phyloP scores from a whole-genome alignment of 345 rosid species.

The Populus ilicifolia region DNA sequence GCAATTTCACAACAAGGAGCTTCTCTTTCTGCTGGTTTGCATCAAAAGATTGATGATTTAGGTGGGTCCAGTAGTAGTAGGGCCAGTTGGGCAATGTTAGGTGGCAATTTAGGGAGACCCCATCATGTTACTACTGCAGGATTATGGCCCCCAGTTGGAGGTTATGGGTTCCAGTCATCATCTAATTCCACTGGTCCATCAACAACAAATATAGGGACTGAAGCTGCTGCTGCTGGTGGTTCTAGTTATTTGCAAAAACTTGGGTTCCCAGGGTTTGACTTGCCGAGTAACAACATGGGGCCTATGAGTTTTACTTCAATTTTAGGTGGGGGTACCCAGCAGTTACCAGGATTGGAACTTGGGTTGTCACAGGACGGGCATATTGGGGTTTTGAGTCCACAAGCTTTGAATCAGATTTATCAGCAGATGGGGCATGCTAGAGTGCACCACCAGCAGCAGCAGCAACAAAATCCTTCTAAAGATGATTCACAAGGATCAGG shows the following conservation, averaged over 20 bases:
- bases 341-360: slow-evolving; percentile 86
- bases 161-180: slow-evolving; percentile 60
- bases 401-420: slow-evolving; percentile 73
- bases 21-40: slow-evolving; percentile 63
- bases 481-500: slow-evolving; percentile 94
- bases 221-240: slow-evolving; percentile 12
- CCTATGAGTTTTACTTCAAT: slow-evolving; percentile 78
- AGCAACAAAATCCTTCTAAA: slow-evolving; percentile 49
- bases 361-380: slow-evolving; percentile 91
- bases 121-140: slow-evolving; percentile 50
- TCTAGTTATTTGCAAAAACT: slow-evolving; percentile 52
- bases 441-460: slow-evolving; percentile 47
- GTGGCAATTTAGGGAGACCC: slow-evolving; percentile 60
- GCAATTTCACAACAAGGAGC: slow-evolving; percentile 63
- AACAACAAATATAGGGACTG: slow-evolving; percentile 48
- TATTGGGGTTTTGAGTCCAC: slow-evolving; percentile 75
- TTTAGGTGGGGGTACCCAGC: slow-evolving; percentile 52
- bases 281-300: slow-evolving; percentile 53
- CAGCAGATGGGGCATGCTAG: slow-evolving; percentile 85
- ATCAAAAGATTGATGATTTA: slow-evolving; percentile 61
- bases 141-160: slow-evolving; percentile 70
- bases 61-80: slow-evolving; percentile 60
- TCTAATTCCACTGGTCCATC: slow-evolving; percentile 37
- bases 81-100: slow-evolving; percentile 61
- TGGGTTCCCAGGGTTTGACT: slow-evolving; percentile 79